Percentiles rank a stretch among this genome's conserved stretches.
Evolutionary conservation across 805 yeast species (phyloP).

Genomic region (Nakazawaea peltata): DNA sequence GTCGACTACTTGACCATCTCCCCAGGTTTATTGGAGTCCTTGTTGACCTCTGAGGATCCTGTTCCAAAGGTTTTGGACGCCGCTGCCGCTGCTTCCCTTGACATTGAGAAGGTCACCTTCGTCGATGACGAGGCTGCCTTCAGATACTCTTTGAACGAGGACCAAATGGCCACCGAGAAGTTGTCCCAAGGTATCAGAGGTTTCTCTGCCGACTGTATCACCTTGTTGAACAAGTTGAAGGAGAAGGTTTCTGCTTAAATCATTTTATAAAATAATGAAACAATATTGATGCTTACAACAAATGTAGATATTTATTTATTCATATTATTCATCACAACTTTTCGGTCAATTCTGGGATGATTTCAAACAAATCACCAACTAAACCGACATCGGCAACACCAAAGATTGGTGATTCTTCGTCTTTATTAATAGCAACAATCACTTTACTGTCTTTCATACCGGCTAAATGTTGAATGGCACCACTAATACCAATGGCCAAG

Average conservation of each 20-base stretch:
- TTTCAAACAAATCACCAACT: constrained; percentile 80
- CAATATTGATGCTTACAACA: too few relatives aligned
- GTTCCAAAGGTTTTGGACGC: constrained; percentile 82
- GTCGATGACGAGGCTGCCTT: constrained; percentile 81
- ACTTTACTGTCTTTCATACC: constrained; percentile 97
- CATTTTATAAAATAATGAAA: too few relatives aligned
- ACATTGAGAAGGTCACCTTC: constrained; percentile 65
- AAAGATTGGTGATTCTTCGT: constrained; percentile 90
- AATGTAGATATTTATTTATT: too few relatives aligned
- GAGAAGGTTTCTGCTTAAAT: constrained; percentile 38
- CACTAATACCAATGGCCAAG: constrained; percentile 89
- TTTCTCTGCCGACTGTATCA: constrained; percentile 87
- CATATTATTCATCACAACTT: constrained; percentile 36
- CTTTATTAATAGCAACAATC: constrained; percentile 92
- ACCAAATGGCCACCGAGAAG: constrained; percentile 98
- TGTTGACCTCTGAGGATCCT: constrained; percentile 65
- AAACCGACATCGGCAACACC: constrained; percentile 85
- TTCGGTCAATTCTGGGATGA: constrained; percentile 83
- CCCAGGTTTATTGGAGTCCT: constrained; percentile 85
- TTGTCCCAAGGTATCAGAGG: constrained; percentile 96
- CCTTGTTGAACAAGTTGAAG: constrained; percentile 63
- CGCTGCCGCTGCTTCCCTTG: constrained; percentile 44
- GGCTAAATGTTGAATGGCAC: constrained; percentile 97
- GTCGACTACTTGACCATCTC: constrained; percentile 93
- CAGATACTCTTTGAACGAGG: constrained; percentile 90